Percentiles rank a stretch among this genome's conserved stretches.
Evolutionary conservation across 148 eudicot genomes (phyloP).

Genomic region (Pharnaceum exiguum): DNA sequence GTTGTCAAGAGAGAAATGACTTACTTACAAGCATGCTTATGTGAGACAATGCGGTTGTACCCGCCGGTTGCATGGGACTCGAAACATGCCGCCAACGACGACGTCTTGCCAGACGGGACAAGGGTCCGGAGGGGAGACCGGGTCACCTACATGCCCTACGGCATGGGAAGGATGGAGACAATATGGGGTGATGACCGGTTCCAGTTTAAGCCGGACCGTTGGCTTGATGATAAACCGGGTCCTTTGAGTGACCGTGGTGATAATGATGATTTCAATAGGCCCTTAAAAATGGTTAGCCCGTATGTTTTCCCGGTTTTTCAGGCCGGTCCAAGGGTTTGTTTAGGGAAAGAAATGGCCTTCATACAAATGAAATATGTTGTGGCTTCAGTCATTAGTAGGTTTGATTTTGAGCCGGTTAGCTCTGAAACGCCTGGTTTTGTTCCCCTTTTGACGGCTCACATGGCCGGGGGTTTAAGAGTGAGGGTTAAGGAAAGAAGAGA

Average conservation of each 20-base stretch:
- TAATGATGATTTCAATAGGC: background rate
- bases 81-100: conserved; percentile 60
- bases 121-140: conserved; percentile 45
- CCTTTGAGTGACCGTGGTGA: background rate
- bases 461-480: conserved; percentile 76
- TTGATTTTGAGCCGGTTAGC: conserved; percentile 46
- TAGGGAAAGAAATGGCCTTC: conserved; percentile 90
- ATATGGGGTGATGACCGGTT: conserved; percentile 70
- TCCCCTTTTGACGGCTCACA: conserved; percentile 71
- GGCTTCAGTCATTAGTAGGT: conserved; percentile 59
- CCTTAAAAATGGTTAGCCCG: conserved; percentile 46
- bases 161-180: conserved; percentile 85
- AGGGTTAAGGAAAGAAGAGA: conserved; percentile 36
- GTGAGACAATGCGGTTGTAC: conserved; percentile 76
- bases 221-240: conserved; percentile 31
- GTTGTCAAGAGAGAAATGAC: conserved; percentile 45
- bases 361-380: conserved; percentile 85
- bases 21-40: conserved; percentile 56
- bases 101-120: conserved; percentile 79
- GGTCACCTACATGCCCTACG: conserved; percentile 80
- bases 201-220: conserved; percentile 64
- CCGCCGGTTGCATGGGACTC: conserved; percentile 98
- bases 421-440: conserved; percentile 52
- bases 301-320: conserved; percentile 77
- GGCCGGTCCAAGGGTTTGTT: conserved; percentile 88